phyloP scores from a whole-genome alignment of 257 asterid species.

The Ligustrum vulgare region DNA sequence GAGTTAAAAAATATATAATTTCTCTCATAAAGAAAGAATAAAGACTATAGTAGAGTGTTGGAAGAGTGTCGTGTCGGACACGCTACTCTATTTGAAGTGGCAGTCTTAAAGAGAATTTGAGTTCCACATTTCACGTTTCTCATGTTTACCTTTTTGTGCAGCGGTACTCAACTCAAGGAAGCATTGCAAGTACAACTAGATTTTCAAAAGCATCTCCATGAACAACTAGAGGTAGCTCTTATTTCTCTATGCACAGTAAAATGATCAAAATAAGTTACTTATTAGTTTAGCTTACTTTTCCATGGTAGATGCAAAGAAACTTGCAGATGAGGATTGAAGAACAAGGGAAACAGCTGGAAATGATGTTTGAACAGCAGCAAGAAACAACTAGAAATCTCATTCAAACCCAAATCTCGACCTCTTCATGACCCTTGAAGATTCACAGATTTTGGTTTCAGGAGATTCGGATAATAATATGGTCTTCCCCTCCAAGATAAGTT shows the following conservation, averaged over 20 bases:
- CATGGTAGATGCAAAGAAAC: conserved; percentile 48
- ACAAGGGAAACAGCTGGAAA: conserved; percentile 56
- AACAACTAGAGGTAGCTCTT: conserved; percentile 73
- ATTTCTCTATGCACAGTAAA: not conserved
- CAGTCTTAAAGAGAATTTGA: no score
- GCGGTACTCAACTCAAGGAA: conserved; percentile 70
- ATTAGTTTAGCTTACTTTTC: not conserved
- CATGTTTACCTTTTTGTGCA: conserved; percentile 18
- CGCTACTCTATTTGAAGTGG: no score
- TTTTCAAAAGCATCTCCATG: conserved; percentile 79
- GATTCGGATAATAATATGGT: conserved; percentile 37
- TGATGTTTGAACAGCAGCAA: conserved; percentile 66
- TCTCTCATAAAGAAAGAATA: no score
- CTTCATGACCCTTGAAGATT: conserved; percentile 34
- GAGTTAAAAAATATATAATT: no score
- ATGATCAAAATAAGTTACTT: not conserved
- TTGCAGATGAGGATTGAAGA: conserved; percentile 74
- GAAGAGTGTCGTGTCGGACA: no score
- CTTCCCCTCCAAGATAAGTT: conserved; percentile 43
- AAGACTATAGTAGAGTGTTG: no score
- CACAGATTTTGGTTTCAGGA: conserved; percentile 34
- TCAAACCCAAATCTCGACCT: conserved; percentile 26
- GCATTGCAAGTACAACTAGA: conserved; percentile 71
- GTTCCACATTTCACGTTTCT: not conserved
- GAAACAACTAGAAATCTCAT: conserved; percentile 32